Base-by-base conservation (phyloP, 345 rosid genomes). In the Salix purpurea region DNA sequence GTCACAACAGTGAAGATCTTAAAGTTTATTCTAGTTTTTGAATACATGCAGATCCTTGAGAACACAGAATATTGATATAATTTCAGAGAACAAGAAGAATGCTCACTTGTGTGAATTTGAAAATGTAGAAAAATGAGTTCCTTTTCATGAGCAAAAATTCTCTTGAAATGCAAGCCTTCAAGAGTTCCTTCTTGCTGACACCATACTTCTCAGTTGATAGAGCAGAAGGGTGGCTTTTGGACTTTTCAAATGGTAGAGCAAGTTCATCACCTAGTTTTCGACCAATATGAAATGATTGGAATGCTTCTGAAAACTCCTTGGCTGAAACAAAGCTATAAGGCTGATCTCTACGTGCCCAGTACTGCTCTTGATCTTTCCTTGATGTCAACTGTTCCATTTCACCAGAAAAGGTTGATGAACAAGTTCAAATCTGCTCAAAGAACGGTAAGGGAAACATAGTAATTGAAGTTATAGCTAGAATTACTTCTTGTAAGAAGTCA, bases 71-170 rank as follows among this genome's bases (percentile, higher is more conserved):
- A 68, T 68, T 28, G 28, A 13, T 58, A 58, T 23, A 24, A 23
- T 58, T 58, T 58, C 15, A 58, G 15, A 58, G 23, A 37, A 10
- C 58, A 61, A n/a, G 19, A 46, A 56, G 24, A 75, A 23, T 24
- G 24, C 61, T 67, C 77, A 88, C 93, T 77, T 85, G 90, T 28
- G 32, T 11, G 80, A 85, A 75, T 78, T 84, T 90, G 86, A 92
- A 94, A 37, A 89, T 76, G 78, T 94, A 92, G 85, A 91, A 81
- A 74, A 94, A 92, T 0, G 92, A 91, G 82, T 92, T 92, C 77
- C 98, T 90, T 89, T 92, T 94, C 96, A 94, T 94, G 58, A 94
- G 91, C 81, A 92, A 83, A 78, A 68, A 74, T 81, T 94, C 98
- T 85, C 96, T 86, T 18, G 91, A 83, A 54, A 87, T 72, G 89